A percentile compares a stretch with the other conserved stretches of the same genome.
Conservation (phyloP, 495 filamentous ascomycete species). For the Rusavskia elegans region DNA sequence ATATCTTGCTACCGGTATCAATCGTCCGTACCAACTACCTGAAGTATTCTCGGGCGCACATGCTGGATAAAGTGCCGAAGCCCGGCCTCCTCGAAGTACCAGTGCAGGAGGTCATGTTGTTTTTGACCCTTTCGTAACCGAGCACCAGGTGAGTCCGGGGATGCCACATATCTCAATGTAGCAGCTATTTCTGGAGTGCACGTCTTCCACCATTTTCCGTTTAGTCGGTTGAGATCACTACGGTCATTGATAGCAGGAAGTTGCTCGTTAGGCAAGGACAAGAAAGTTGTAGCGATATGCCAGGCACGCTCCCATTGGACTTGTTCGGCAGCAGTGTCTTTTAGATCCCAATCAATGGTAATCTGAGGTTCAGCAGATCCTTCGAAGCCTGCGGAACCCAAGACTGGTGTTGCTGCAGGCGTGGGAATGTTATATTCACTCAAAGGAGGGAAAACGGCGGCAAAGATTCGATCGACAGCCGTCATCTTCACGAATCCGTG, state of each 20-base stretch:
- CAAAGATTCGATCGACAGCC: constrained; percentile 29
- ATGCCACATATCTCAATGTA: constrained; percentile 7
- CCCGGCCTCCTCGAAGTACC: constrained; percentile 38
- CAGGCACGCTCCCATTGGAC: constrained; percentile 51
- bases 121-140: constrained; percentile 3
- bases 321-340: constrained; percentile 29
- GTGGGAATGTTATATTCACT: constrained; percentile 21
- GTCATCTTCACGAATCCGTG: constrained; percentile 2
- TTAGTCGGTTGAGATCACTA: constrained; percentile 4
- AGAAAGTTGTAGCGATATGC: constrained; percentile 46
- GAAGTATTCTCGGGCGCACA: constrained; percentile 20
- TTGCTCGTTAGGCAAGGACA: constrained; percentile 34
- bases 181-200: constrained; percentile 4
- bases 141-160: constrained; percentile 4
- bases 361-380: constrained; percentile 13
- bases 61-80: constrained; percentile 33
- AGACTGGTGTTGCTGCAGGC: constrained; percentile 16
- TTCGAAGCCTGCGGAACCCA: constrained; percentile 12
- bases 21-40: constrained; percentile 16
- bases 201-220: constrained; percentile 12
- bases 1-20: neutral
- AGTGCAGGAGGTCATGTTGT: constrained; percentile 25
- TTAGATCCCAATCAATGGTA: constrained; percentile 8
- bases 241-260: constrained; percentile 1
- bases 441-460: constrained; percentile 35